Evolutionary conservation across 2,329 filamentous ascomycete species (phyloP).

Genomic region (Botrytis medusae): DNA sequence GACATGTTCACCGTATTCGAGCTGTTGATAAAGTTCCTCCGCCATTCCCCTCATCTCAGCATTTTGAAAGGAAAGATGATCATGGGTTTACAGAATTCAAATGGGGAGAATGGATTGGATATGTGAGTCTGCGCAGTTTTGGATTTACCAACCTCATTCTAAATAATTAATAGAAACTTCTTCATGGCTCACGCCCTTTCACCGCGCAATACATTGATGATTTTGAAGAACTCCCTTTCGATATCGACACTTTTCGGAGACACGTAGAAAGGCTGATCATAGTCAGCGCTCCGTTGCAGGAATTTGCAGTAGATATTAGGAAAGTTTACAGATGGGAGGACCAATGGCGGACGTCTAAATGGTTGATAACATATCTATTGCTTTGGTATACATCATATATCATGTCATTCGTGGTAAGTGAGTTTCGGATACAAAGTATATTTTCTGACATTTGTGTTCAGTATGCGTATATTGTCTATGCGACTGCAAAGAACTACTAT

Average conservation of each 20-base stretch:
- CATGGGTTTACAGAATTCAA: conserved; percentile 34
- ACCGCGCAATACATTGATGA: conserved; percentile 42
- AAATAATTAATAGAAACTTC: conserved; percentile 33
- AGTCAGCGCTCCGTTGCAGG: conserved; percentile 42
- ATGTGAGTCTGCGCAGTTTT: conserved; percentile 22
- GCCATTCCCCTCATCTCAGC: conserved; percentile 30
- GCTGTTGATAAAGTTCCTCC: conserved; percentile 28
- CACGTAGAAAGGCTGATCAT: conserved; percentile 42
- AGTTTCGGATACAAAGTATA: not conserved
- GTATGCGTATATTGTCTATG: conserved; percentile 31
- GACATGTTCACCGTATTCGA: conserved; percentile 41
- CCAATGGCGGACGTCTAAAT: conserved; percentile 38
- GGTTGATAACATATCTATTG: conserved; percentile 31
- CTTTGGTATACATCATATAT: conserved; percentile 31
- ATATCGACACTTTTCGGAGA: conserved; percentile 36
- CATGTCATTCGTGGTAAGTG: conserved; percentile 31
- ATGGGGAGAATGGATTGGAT: conserved; percentile 40
- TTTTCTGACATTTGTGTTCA: conserved; percentile 13
- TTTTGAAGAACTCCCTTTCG: conserved; percentile 31
- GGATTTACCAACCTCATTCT: conserved; percentile 7
- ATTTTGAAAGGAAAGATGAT: conserved; percentile 34
- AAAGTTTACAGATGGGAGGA: conserved; percentile 43
- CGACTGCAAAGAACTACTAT: conserved; percentile 28
- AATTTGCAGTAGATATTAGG: conserved; percentile 40
- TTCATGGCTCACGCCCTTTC: conserved; percentile 39